These are phyloP conservation scores for Phytophthora macrochlamydospora DNA, from an alignment of 352 stramenopile species.

Conservation along the genomic window DNA sequence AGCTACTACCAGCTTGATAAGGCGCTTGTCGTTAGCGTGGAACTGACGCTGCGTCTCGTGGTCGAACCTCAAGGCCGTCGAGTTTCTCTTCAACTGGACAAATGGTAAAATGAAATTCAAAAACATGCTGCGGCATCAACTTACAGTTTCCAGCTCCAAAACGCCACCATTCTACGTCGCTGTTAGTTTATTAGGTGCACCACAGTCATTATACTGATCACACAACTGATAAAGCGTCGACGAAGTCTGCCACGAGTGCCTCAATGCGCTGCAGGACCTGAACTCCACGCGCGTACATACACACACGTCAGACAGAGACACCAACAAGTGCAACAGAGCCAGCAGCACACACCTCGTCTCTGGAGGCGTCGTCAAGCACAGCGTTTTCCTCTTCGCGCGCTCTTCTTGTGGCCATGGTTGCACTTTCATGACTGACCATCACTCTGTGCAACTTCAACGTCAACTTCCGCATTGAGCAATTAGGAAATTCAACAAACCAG, in stretches of 20 bases:
- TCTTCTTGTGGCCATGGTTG: conserved; percentile 12
- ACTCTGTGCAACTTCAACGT: conserved; percentile 31
- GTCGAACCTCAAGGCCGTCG: conserved; percentile 66
- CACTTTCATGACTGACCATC: conserved; percentile 35
- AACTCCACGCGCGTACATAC: neutral
- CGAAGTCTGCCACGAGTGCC: conserved; percentile 54
- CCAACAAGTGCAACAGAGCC: neutral
- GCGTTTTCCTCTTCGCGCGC: conserved; percentile 4
- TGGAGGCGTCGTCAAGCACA: conserved; percentile 23
- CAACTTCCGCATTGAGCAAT: conserved; percentile 37
- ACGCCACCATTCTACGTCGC: conserved; percentile 45
- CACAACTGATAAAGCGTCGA: conserved; percentile 53
- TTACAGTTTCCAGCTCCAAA: conserved; percentile 65
- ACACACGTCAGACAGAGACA: neutral
- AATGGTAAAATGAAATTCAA: too few relatives aligned
- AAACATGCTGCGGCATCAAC: neutral
- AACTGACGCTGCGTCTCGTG: conserved; percentile 50
- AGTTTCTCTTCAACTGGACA: conserved; percentile 59
- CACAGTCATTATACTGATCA: neutral
- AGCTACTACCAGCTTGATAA: conserved; percentile 60
- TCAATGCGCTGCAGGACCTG: conserved; percentile 73
- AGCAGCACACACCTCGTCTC: conserved; percentile 45
- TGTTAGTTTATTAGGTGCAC: neutral
- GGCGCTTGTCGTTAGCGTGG: conserved; percentile 60
- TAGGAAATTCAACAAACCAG: conserved; percentile 6